Conservation (phyloP, 108 stramenopile species). For the Cyclostephanos tholiformis region DNA sequence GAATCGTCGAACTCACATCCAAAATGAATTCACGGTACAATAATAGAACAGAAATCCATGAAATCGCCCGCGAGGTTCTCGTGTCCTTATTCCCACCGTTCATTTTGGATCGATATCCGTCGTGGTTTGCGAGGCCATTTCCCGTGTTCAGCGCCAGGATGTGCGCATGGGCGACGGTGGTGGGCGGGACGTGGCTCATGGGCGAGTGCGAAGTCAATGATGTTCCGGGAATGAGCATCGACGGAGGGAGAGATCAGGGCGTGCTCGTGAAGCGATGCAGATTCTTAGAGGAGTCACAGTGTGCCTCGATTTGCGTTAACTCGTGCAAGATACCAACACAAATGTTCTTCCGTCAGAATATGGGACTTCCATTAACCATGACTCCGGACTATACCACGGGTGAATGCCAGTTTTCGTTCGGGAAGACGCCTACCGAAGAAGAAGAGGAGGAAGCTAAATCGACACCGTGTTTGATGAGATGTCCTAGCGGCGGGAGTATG, state of each 20-base stretch:
- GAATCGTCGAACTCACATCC: conserved; percentile 68
- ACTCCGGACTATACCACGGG: conserved; percentile 86
- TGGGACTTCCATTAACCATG: conserved; percentile 88
- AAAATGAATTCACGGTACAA: conserved; percentile 67
- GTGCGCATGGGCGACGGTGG: conserved; percentile 90
- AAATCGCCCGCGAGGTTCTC: conserved; percentile 62
- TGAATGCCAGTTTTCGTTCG: conserved; percentile 88
- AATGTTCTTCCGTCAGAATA: conserved; percentile 85
- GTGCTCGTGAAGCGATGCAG: conserved; percentile 92
- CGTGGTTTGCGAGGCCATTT: conserved; percentile 78
- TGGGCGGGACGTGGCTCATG: conserved; percentile 92
- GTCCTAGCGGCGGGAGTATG: conserved; percentile 73
- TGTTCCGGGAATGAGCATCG: conserved; percentile 44
- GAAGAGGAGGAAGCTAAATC: conserved; percentile 66
- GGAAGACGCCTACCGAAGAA: conserved; percentile 59
- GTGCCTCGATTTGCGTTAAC: conserved; percentile 93
- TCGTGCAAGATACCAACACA: conserved; percentile 94
- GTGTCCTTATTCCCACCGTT: conserved; percentile 51
- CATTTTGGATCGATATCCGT: conserved; percentile 60
- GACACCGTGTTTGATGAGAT: conserved; percentile 77
- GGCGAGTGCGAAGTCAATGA: conserved; percentile 91
- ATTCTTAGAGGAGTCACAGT: conserved; percentile 88
- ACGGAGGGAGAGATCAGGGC: conserved; percentile 61
- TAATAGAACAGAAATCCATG: conserved; percentile 53
- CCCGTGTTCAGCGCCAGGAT: conserved; percentile 81